These are phyloP conservation scores for Aspergillus sp. DNA, from an alignment of 2,329 filamentous ascomycete species.

Conservation along the genomic window DNA sequence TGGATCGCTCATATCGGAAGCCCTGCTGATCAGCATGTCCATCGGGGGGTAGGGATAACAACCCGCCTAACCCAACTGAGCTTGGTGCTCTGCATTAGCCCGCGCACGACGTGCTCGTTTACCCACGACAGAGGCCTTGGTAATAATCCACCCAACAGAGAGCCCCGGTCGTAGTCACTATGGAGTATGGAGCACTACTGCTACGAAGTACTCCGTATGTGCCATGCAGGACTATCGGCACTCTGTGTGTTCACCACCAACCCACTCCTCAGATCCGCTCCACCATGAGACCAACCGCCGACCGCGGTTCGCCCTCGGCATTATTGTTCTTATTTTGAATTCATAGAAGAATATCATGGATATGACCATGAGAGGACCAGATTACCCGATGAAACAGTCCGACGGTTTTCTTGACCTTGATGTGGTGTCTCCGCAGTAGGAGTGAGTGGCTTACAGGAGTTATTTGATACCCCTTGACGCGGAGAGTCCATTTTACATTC, in stretches of 20 bases:
- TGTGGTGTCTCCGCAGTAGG: neutral
- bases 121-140: neutral
- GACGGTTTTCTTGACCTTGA: neutral
- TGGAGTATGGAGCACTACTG: too few relatives aligned
- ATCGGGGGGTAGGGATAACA: slow-evolving; percentile 9
- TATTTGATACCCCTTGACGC: slow-evolving; percentile 15
- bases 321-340: neutral
- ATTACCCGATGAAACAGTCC: too few relatives aligned
- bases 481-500: slow-evolving; percentile 4
- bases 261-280: too few relatives aligned
- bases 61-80: slow-evolving; percentile 10
- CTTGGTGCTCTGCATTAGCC: slow-evolving; percentile 5
- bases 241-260: too few relatives aligned
- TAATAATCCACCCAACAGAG: neutral
- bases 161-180: neutral
- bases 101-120: neutral
- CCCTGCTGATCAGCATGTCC: slow-evolving; percentile 17
- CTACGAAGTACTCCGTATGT: too few relatives aligned
- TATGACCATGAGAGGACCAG: too few relatives aligned
- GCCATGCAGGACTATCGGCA: too few relatives aligned
- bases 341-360: too few relatives aligned
- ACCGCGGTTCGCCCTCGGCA: neutral
- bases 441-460: slow-evolving; percentile 5
- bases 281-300: neutral
- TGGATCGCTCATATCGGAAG: slow-evolving; percentile 18